Evolutionary conservation across 1,284 basidiomycete genomes (phyloP), one percentile per base, ranked within the genome.

Genomic region (Caloboletus firmus): DNA sequence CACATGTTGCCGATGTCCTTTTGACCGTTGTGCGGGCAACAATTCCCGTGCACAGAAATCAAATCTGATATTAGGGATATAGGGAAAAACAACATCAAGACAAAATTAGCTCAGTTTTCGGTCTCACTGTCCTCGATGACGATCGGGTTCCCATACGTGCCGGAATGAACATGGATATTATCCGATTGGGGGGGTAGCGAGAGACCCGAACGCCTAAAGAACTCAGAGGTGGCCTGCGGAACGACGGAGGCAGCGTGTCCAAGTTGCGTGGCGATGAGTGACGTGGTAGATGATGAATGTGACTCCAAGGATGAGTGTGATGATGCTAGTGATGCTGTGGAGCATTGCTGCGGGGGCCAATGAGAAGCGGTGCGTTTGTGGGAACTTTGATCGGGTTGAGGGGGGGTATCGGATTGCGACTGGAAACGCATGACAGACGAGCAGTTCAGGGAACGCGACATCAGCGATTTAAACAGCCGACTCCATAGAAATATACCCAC

Each of bases 141-240:
- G 17, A 67, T 70, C 22, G 68, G 68, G 28, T 66, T 57, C 34
- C 20, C 53, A 50, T 40, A 37, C 2, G 56, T 59, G 37, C 64
- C 64, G 5, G 40, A 51, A 15, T 39, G 34, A 28, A 36, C 8
- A 30, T 26, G 32, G 5, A 44, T 54, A 31, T 41, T 44, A 30
- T 55, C 48, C 36, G 47, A 44, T 17, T 30, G 55, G 5, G 42
- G 26, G 7, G 53, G 28, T 20, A 51, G 22, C 11, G 51, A 50
- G 26, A 49, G 52, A 39, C 41, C 36, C 12, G 54, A 39, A 20
- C 34, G 59, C 45, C 43, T 47, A 12, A 37, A 47, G 15, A 42
- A 28, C 24, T 57, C 42, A 15, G 41, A 49, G 18, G 45, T 44
- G 20, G 30, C n/a, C 40, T 31, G 52, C 3, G 49, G 45, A 45